Evolutionary conservation across 1,284 basidiomycete species (phyloP).

Genomic region (Papiliotrema terrestris): DNA sequence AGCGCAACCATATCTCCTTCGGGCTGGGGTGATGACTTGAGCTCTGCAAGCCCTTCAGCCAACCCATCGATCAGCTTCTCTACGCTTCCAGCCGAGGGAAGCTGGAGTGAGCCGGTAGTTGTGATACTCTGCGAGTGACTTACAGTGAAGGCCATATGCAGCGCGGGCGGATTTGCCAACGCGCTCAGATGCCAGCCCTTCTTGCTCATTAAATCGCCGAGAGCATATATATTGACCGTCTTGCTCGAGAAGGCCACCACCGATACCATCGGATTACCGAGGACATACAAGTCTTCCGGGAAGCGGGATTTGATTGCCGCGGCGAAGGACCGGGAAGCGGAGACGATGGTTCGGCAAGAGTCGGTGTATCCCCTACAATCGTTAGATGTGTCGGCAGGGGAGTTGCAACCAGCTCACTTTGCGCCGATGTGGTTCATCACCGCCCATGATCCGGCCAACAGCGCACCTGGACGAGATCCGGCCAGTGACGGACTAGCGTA

Average conservation of each 20-base stretch:
- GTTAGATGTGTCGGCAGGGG: background rate
- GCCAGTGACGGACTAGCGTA: constrained; percentile 63
- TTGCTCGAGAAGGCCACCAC: constrained; percentile 83
- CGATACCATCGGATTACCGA: constrained; percentile 85
- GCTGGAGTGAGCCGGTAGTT: constrained; percentile 23
- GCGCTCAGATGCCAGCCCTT: constrained; percentile 90
- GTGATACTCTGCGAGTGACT: constrained; percentile 34
- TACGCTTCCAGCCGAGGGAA: constrained; percentile 52
- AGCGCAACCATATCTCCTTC: constrained; percentile 79
- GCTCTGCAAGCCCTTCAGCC: constrained; percentile 66
- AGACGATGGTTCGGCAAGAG: constrained; percentile 80
- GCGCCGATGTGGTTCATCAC: constrained; percentile 66
- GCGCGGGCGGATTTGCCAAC: constrained; percentile 68
- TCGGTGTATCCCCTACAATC: constrained; percentile 75
- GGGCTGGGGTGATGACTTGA: constrained; percentile 59
- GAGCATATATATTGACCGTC: constrained; percentile 62
- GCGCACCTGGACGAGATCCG: constrained; percentile 82
- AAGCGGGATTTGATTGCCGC: constrained; percentile 32
- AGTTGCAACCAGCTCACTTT: constrained; percentile 54
- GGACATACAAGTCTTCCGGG: constrained; percentile 64
- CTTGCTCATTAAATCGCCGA: constrained; percentile 84
- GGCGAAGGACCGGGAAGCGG: constrained; percentile 42
- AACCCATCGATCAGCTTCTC: constrained; percentile 59
- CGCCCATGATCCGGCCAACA: constrained; percentile 95
- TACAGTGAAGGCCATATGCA: constrained; percentile 94